Evolutionary conservation across 805 yeast species (phyloP).

Genomic region (Wickerhamomyces rabaulensis): DNA sequence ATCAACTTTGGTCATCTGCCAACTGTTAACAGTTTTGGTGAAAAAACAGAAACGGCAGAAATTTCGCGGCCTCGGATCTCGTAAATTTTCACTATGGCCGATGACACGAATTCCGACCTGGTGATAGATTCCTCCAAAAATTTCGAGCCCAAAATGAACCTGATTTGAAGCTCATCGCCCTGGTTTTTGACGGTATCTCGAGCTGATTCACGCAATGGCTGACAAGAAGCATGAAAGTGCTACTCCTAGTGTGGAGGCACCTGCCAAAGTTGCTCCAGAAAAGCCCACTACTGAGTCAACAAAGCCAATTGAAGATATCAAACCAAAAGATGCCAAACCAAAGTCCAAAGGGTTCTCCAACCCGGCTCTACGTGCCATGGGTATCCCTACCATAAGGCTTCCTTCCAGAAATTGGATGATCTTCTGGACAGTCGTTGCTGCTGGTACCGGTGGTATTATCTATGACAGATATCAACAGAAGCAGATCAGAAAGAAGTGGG

Average conservation of each 20-base stretch:
- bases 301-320: conserved; percentile 1
- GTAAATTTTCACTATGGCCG: too few relatives aligned
- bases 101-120: too few relatives aligned
- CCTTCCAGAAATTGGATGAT: conserved; percentile 94
- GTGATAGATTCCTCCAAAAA: neutral
- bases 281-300: conserved; percentile 4
- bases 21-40: neutral
- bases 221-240: conserved; percentile 1
- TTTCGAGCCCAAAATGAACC: neutral
- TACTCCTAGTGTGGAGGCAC: neutral
- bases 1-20: neutral
- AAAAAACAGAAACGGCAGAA: too few relatives aligned
- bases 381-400: conserved; percentile 66
- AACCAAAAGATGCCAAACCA: conserved; percentile 4
- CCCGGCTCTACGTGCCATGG: conserved; percentile 83
- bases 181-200: neutral
- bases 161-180: neutral
- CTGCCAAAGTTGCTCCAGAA: neutral
- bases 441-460: conserved; percentile 65
- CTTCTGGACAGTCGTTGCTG: conserved; percentile 69
- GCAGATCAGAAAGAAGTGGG: conserved; percentile 58
- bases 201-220: conserved; percentile 1
- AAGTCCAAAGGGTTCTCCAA: conserved; percentile 46
- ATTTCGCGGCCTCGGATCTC: neutral
- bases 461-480: conserved; percentile 78